Conservation (phyloP, 192 early-diverging fungal species). For the Dissophora ornata region DNA sequence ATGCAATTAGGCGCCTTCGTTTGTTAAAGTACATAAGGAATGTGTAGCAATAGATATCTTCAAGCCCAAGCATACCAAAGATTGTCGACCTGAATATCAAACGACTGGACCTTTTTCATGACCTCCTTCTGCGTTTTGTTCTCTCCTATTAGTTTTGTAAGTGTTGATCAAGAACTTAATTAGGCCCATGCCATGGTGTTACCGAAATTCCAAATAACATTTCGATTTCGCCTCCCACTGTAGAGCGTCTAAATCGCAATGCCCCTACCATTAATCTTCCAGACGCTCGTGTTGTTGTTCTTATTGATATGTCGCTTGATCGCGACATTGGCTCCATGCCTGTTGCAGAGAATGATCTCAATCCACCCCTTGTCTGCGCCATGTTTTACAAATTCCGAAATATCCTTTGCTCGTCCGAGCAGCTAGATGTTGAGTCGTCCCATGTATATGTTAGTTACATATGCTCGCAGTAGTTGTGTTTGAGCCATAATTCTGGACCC, state of each 20-base stretch:
- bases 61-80: too few relatives aligned
- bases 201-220: too few relatives aligned
- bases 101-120: conserved; percentile 62
- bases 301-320: conserved; percentile 74
- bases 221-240: too few relatives aligned
- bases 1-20: too few relatives aligned
- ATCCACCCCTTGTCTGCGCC: conserved; percentile 82
- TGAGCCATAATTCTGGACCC: too few relatives aligned
- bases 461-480: too few relatives aligned
- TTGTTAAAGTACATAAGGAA: too few relatives aligned
- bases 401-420: conserved; percentile 88
- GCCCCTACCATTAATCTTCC: conserved; percentile 83
- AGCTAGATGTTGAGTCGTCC: conserved; percentile 57
- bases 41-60: too few relatives aligned
- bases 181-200: too few relatives aligned
- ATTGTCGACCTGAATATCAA: conserved; percentile 96
- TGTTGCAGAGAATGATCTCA: conserved; percentile 86
- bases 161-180: too few relatives aligned
- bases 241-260: too few relatives aligned
- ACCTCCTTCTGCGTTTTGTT: conserved; percentile 72
- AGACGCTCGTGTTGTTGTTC: conserved; percentile 73
- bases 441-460: background rate
- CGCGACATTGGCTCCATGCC: conserved; percentile 53
- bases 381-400: conserved; percentile 94
- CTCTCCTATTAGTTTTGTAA: conserved; percentile 57